A percentile compares a stretch with the other conserved stretches of the same genome.
Conservation (phyloP, 2,329 filamentous ascomycete genomes). For the Aspergillus alliaceus region DNA sequence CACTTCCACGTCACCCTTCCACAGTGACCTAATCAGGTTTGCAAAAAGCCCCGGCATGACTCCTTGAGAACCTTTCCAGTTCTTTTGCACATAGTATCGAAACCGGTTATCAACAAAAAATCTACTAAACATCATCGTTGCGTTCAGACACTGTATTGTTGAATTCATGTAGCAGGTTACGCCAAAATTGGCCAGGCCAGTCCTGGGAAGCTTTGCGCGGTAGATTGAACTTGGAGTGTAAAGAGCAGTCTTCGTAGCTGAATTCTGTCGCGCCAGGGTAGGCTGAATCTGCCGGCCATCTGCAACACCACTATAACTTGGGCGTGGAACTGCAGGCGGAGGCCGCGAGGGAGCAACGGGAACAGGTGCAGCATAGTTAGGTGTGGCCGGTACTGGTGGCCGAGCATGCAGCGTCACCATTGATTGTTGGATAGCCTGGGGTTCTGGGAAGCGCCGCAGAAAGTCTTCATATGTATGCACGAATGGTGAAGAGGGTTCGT, state of each 20-base stretch:
- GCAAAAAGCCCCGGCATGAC: conserved; percentile 63
- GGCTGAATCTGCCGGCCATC: conserved; percentile 55
- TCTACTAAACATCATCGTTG: conserved; percentile 62
- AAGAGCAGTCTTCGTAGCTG: conserved; percentile 44
- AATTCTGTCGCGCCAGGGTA: conserved; percentile 45
- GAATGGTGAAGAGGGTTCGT: conserved; percentile 52
- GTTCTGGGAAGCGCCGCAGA: conserved; percentile 74
- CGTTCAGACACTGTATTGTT: conserved; percentile 79
- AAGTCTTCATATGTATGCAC: conserved; percentile 80
- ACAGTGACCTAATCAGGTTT: conserved; percentile 61
- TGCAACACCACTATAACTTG: conserved; percentile 78
- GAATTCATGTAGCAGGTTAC: conserved; percentile 92
- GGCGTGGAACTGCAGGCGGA: conserved; percentile 65
- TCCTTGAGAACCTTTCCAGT: conserved; percentile 66
- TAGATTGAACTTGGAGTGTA: conserved; percentile 43
- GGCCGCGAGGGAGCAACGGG: conserved; percentile 64
- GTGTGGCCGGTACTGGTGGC: conserved; percentile 27
- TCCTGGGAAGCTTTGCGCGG: conserved; percentile 56
- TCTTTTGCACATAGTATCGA: conserved; percentile 59
- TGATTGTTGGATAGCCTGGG: conserved; percentile 59
- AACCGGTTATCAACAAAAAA: conserved; percentile 66
- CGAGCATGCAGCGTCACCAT: conserved; percentile 49
- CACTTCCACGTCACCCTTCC: conserved; percentile 58
- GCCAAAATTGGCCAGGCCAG: conserved; percentile 77
- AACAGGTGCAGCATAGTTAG: conserved; percentile 45